These are phyloP conservation scores for Lojkania enalia DNA, from an alignment of 2,329 filamentous ascomycete species.

Conservation along the genomic window DNA sequence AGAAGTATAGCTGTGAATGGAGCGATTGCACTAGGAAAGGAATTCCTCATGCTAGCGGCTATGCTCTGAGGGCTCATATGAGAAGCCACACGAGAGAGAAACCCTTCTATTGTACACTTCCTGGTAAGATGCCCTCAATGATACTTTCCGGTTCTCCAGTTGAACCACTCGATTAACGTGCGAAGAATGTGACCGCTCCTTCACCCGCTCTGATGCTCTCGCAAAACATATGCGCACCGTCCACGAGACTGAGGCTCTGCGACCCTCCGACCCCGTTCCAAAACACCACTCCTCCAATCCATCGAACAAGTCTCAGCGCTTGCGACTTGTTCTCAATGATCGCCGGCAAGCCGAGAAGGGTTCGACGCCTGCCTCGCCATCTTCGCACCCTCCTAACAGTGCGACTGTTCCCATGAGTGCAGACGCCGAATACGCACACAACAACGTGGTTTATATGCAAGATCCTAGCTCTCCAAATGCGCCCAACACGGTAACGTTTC, in stretches of 20 bases:
- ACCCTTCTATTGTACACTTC: slow-evolving; percentile 93
- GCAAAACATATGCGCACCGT: slow-evolving; percentile 99
- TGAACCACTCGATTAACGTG: slow-evolving; percentile 12
- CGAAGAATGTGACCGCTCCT: slow-evolving; percentile 92
- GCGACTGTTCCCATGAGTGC: slow-evolving; percentile 21
- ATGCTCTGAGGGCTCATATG: slow-evolving; percentile 96
- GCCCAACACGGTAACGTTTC: slow-evolving; percentile 56
- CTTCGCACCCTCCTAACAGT: slow-evolving; percentile 32
- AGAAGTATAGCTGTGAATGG: slow-evolving; percentile 99
- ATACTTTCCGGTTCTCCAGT: background rate
- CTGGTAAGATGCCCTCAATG: slow-evolving; percentile 62
- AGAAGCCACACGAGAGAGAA: slow-evolving; percentile 97
- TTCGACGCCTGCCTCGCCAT: slow-evolving; percentile 41
- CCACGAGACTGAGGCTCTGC: slow-evolving; percentile 91
- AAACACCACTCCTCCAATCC: slow-evolving; percentile 60
- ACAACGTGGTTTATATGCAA: slow-evolving; percentile 62
- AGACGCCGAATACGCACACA: slow-evolving; percentile 52
- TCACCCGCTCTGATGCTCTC: slow-evolving; percentile 91
- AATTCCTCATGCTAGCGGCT: slow-evolving; percentile 89
- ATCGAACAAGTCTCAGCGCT: slow-evolving; percentile 51
- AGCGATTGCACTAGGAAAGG: slow-evolving; percentile 85
- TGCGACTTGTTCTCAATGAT: slow-evolving; percentile 49
- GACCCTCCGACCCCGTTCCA: slow-evolving; percentile 72
- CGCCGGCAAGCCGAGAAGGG: slow-evolving; percentile 34
- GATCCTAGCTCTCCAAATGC: slow-evolving; percentile 63